Evolutionary conservation across 2,329 filamentous ascomycete genomes (phyloP), one percentile per base, ranked within the genome.

Genomic region (Drechslera avenae): DNA sequence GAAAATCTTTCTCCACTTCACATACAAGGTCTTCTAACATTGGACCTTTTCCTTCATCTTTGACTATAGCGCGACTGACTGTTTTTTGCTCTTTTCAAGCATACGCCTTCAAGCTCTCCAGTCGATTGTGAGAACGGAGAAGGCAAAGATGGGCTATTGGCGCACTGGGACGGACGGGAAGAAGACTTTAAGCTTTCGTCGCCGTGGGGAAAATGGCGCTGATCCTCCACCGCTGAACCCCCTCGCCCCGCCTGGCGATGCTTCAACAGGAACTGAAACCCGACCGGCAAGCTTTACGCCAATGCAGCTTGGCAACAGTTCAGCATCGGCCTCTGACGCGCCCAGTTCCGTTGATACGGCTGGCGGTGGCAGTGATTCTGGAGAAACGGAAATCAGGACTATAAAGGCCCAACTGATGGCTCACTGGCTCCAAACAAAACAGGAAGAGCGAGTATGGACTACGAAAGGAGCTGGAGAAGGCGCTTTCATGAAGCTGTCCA

Each of bases 381-480:
- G 41, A 8, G 69, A 72, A 42, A 77, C 81, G 28, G 77, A 75
- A 34, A 69, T 83, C 39, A 67, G 76, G 39, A 79, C 83, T 52
- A 78, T 85, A 63, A 84, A 83, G 64, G 78, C 76, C 57, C 82
- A 86, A 64, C 80, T 87, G 56, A 83, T 86, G 77, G 83, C 83
- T 60, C 85, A 81, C 59, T 86, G 81, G 78, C 76, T 87, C 2
- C 82, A 85, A 64, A 80, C 84, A 51, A 81, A 84, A 62, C 84
- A 86, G 55, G 75, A 83, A 55, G 81, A 86, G 63, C 75, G 72
- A 47, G 67, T 81, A 26, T 83, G 82, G 81, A 78, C 75, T 3
- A 71, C 69, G 18, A 76, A 76, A 44, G 71, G 67, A 17, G 63
- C 73, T 9, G 79, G 80, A 10, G 81, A 85, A 67, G 83, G 82